phyloP scores from a whole-genome alignment of 1,139 yeast genomes.

The Pichia sp. region DNA sequence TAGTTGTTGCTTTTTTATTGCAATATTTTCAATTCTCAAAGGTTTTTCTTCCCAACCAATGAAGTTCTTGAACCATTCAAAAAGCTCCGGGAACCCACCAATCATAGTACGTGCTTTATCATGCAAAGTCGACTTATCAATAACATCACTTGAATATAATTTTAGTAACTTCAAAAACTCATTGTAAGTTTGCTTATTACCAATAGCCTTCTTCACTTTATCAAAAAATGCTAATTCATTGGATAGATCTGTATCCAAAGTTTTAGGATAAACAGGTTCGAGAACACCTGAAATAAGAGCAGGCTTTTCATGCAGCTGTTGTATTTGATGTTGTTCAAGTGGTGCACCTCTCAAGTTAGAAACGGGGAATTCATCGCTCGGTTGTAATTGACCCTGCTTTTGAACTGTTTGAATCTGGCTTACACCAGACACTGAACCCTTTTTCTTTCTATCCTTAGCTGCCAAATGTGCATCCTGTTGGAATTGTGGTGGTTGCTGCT shows the following conservation, averaged over 20 bases:
- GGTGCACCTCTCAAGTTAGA: constrained; percentile 46
- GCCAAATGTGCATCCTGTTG: constrained; percentile 9
- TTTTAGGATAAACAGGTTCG: constrained; percentile 74
- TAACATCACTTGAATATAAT: constrained; percentile 82
- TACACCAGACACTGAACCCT: constrained; percentile 12
- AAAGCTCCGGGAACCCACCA: constrained; percentile 74
- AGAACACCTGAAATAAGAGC: constrained; percentile 81
- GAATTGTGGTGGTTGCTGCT: constrained; percentile 16
- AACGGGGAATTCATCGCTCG: constrained; percentile 44
- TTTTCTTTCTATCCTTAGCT: constrained; percentile 12
- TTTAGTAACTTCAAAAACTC: constrained; percentile 87
- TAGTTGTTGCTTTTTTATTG: constrained; percentile 83
- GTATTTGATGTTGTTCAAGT: constrained; percentile 3
- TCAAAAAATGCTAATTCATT: constrained; percentile 92
- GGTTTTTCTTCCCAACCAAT: constrained; percentile 82
- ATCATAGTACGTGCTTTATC: constrained; percentile 82
- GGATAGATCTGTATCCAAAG: constrained; percentile 56
- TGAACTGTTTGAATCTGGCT: constrained; percentile 15
- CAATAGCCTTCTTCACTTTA: constrained; percentile 83
- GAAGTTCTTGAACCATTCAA: constrained; percentile 87
- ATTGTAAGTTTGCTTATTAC: constrained; percentile 83
- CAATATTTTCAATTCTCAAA: constrained; percentile 77
- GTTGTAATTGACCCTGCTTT: constrained; percentile 31
- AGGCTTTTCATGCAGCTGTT: constrained; percentile 41
- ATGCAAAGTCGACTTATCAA: constrained; percentile 76